Conservation (phyloP, 106 monocot genomes). For the Dioscorea dumetorum region DNA sequence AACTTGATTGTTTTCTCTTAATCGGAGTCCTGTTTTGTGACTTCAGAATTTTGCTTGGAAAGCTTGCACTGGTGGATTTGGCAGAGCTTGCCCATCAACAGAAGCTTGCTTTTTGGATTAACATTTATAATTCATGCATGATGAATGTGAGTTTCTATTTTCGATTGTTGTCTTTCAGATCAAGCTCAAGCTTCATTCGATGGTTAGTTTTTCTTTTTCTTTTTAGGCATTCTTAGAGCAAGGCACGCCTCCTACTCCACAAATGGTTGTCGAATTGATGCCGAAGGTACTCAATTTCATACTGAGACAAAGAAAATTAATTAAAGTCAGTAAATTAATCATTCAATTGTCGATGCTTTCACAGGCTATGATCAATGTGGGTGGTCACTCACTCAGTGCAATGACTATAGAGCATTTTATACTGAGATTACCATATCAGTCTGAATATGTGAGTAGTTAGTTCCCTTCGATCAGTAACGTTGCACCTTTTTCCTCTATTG, state of each 20-base stretch:
- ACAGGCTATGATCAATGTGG: slow-evolving; percentile 90
- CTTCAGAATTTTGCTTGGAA: slow-evolving; percentile 53
- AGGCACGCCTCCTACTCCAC: slow-evolving; percentile 67
- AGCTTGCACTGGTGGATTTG: slow-evolving; percentile 61
- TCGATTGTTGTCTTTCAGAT: no score
- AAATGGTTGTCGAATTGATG: slow-evolving; percentile 75
- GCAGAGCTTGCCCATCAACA: slow-evolving; percentile 63
- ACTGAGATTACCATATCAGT: slow-evolving; percentile 62
- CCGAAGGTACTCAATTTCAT: slow-evolving; percentile 45
- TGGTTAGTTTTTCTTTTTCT: not conserved
- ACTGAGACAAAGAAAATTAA: not conserved
- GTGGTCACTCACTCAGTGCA: slow-evolving; percentile 70
- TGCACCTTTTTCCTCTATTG: not conserved
- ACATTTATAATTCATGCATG: slow-evolving; percentile 96
- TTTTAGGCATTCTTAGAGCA: slow-evolving; percentile 77
- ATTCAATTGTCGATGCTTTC: not conserved
- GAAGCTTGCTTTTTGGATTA: slow-evolving; percentile 98
- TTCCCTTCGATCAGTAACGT: not conserved
- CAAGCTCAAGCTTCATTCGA: no score
- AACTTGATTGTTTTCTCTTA: no score
- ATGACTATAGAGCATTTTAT: slow-evolving; percentile 96
- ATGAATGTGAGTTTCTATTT: slow-evolving; percentile 64
- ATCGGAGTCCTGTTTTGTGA: not conserved
- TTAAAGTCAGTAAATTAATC: not conserved
- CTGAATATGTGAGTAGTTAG: slow-evolving; percentile 48